Percentiles rank a stretch among this genome's conserved stretches.
Conservation (phyloP, 1,284 basidiomycete genomes). For the Laetiporus sulphureus region DNA sequence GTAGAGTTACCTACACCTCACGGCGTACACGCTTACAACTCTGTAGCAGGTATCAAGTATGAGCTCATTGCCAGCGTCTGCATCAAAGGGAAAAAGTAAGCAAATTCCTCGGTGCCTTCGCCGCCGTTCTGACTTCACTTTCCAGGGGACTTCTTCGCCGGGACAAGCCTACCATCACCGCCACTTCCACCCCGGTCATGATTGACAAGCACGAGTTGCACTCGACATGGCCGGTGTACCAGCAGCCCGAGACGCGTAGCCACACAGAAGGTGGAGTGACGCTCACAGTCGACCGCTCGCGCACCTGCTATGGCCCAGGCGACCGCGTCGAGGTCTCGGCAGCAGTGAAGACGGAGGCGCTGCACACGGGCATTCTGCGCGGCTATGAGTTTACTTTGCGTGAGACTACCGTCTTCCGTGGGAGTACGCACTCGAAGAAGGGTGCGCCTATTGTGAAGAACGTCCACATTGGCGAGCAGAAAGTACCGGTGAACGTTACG, state of each 20-base stretch:
- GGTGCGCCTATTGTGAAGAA: slow-evolving; percentile 50
- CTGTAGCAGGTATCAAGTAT: slow-evolving; percentile 70
- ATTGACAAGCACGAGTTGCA: slow-evolving; percentile 89
- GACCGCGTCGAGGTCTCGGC: slow-evolving; percentile 72
- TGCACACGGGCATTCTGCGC: slow-evolving; percentile 59
- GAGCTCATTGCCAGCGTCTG: slow-evolving; percentile 82
- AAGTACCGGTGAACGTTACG: slow-evolving; percentile 63
- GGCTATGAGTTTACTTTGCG: slow-evolving; percentile 76
- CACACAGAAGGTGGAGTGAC: slow-evolving; percentile 59
- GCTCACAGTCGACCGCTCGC: slow-evolving; percentile 67
- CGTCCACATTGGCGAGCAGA: slow-evolving; percentile 52
- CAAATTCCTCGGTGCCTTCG: slow-evolving; percentile 4
- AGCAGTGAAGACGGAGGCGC: slow-evolving; percentile 61
- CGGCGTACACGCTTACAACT: too few relatives aligned
- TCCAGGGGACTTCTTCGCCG: slow-evolving; percentile 70
- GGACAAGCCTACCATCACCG: slow-evolving; percentile 52
- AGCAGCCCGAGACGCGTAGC: slow-evolving; percentile 70
- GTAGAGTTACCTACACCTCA: slow-evolving; percentile 11
- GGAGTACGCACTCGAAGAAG: slow-evolving; percentile 51
- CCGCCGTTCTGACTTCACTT: not conserved
- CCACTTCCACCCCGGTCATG: slow-evolving; percentile 58
- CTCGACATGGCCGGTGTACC: slow-evolving; percentile 85
- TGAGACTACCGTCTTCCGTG: slow-evolving; percentile 66
- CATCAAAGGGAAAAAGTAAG: slow-evolving; percentile 75
- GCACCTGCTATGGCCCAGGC: slow-evolving; percentile 77